Evolutionary conservation across 2,329 filamentous ascomycete species (phyloP).

Genomic region (Raffaelea deltoideospora): DNA sequence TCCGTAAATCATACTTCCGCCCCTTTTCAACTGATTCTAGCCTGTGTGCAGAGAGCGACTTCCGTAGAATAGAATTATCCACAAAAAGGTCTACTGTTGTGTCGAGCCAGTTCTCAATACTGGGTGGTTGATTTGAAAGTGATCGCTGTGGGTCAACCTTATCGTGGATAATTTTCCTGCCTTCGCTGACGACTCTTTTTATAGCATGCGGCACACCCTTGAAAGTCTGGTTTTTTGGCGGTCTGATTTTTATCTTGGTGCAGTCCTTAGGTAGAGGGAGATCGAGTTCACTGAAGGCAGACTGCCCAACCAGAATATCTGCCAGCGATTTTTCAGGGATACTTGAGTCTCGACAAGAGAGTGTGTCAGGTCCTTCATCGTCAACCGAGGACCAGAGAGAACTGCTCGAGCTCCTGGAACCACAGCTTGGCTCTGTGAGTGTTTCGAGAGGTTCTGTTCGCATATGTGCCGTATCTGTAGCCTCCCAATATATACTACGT

Average conservation of each 20-base stretch:
- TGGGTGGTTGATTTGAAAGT: constrained; percentile 40
- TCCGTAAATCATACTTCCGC: constrained; percentile 13
- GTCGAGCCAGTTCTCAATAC: constrained; percentile 51
- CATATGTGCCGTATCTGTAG: too few relatives aligned
- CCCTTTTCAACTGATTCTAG: constrained; percentile 20
- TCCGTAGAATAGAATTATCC: constrained; percentile 18
- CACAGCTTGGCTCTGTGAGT: too few relatives aligned
- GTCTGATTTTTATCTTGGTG: constrained; percentile 27
- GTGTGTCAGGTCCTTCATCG: too few relatives aligned
- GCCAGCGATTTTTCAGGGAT: constrained; percentile 36
- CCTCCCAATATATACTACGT: too few relatives aligned
- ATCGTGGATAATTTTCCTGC: constrained; percentile 50
- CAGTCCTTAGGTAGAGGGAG: constrained; percentile 33
- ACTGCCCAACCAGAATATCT: constrained; percentile 48
- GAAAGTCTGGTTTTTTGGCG: constrained; percentile 40
- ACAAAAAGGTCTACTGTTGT: constrained; percentile 48
- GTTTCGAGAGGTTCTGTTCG: too few relatives aligned
- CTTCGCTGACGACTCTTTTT: constrained; percentile 48
- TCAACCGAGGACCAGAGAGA: too few relatives aligned
- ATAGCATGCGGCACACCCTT: constrained; percentile 46
- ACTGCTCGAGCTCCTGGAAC: too few relatives aligned
- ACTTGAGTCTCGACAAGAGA: too few relatives aligned
- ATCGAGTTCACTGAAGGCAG: constrained; percentile 51
- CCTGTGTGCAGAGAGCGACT: constrained; percentile 13
- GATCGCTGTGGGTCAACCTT: constrained; percentile 39